These are phyloP conservation scores for Helotiales sp. DNA, from an alignment of 2,329 filamentous ascomycete genomes.

Conservation along the genomic window DNA sequence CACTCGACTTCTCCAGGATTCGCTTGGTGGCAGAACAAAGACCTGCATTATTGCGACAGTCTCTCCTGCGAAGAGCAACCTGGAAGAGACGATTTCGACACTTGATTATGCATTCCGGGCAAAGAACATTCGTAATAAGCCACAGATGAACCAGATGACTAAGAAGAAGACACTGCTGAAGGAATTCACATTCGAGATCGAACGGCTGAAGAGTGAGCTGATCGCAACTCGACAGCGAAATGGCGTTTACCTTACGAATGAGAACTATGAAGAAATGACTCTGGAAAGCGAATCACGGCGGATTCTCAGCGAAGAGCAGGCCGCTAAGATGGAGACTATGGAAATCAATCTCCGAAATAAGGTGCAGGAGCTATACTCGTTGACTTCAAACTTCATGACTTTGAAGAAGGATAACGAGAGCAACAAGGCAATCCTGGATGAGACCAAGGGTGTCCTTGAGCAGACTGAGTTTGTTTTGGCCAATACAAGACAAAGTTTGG, in stretches of 20 bases:
- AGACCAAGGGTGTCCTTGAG: slow-evolving; percentile 78
- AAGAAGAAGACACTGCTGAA: slow-evolving; percentile 90
- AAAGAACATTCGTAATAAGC: slow-evolving; percentile 98
- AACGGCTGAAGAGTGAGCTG: slow-evolving; percentile 90
- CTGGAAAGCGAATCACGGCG: slow-evolving; percentile 88
- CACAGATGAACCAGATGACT: slow-evolving; percentile 87
- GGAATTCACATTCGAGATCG: slow-evolving; percentile 90
- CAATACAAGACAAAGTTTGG: slow-evolving; percentile 72
- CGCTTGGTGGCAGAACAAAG: slow-evolving; percentile 90
- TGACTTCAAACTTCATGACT: slow-evolving; percentile 84
- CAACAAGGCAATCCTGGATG: slow-evolving; percentile 69
- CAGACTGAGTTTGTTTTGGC: slow-evolving; percentile 84
- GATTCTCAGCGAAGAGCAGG: slow-evolving; percentile 89
- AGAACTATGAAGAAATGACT: slow-evolving; percentile 87
- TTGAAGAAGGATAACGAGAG: slow-evolving; percentile 88
- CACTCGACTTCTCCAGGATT: slow-evolving; percentile 92
- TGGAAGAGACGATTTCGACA: slow-evolving; percentile 98
- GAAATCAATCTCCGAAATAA: slow-evolving; percentile 91
- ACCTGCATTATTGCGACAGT: slow-evolving; percentile 98
- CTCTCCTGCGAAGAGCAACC: slow-evolving; percentile 89
- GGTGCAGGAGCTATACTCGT: slow-evolving; percentile 83
- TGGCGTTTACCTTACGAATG: slow-evolving; percentile 89
- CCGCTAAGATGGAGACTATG: slow-evolving; percentile 87
- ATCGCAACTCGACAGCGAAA: slow-evolving; percentile 92
- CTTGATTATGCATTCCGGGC: slow-evolving; percentile 96